Base-by-base conservation (phyloP, 169 alveolate species). In the Theileria parva region DNA sequence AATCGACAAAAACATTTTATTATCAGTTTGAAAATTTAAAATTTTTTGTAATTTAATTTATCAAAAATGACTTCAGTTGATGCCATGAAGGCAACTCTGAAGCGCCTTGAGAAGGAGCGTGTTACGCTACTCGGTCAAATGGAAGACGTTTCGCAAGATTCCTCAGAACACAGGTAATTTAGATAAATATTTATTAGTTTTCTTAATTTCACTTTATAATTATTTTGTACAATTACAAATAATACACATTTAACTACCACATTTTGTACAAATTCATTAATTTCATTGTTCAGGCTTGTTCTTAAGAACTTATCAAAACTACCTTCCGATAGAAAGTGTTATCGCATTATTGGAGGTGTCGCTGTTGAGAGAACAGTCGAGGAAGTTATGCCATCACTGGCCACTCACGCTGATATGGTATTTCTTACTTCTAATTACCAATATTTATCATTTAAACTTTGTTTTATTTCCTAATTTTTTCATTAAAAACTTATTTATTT, bases 361-460 rank as follows among this genome's bases (percentile, higher is more conserved):
- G 89, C 96, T 74, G 96, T 95, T 13, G 97, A 95, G 79, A 92
- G 95, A 28, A 91, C 94, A 2, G 98, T 95, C 12, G 94, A 87
- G 13, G 97, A 95, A 27, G 95, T 95, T 37, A 92, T 86, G 67
- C 98, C 98, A 21, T 81, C 81, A 0, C 23, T 83, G 59, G 37
- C 67, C n/a, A 30, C 81, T 30, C 73, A 83, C 48, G 89, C 89
- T 8, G 59, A 51, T 44, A 83, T 63, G 86, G 89, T 83, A 32
- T 9, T 23, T 50, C 48, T 0, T 30, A 8, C 32, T 15, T 25
- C 17, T 15, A 61, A n/a, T 17, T 30, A 64, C 53, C 23, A 4
- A 69, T 15, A 61, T 23, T 34, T 13, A 69, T 50, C 25, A 55
- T 11, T 12, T 48, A 48, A 17, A 55, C 64, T 4, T 6, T n/a